A percentile compares a stretch with the other conserved stretches of the same genome.
Evolutionary conservation across 2,329 filamentous ascomycete species (phyloP).

Genomic region (Xylaria arbuscula): DNA sequence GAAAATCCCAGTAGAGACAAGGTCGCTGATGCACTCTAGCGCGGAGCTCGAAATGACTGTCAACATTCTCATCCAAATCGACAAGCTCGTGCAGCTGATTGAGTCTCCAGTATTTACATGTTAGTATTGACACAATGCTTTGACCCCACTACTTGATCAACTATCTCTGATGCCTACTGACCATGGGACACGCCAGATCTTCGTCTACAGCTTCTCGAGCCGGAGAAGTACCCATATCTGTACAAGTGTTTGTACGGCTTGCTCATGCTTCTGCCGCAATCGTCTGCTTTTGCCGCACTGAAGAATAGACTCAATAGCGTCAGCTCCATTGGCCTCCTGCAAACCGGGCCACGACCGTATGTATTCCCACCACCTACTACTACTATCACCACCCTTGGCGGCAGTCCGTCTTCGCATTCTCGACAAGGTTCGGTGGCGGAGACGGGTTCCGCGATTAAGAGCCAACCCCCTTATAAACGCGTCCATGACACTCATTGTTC

Average conservation of each 20-base stretch:
- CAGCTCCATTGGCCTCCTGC: slow-evolving; percentile 94
- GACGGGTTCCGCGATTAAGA: slow-evolving; percentile 47
- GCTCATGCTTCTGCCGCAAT: slow-evolving; percentile 97
- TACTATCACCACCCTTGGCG: slow-evolving; percentile 27
- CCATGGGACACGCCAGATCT: slow-evolving; percentile 71
- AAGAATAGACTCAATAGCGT: slow-evolving; percentile 98
- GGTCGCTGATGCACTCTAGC: slow-evolving; percentile 59
- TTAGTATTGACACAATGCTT: slow-evolving; percentile 58
- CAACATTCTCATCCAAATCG: slow-evolving; percentile 97
- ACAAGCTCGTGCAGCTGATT: slow-evolving; percentile 95
- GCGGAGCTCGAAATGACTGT: slow-evolving; percentile 99
- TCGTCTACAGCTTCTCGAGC: slow-evolving; percentile 92
- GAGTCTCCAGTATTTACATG: slow-evolving; percentile 98
- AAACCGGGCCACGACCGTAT: slow-evolving; percentile 82
- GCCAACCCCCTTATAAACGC: slow-evolving; percentile 46
- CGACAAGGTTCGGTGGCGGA: slow-evolving; percentile 52
- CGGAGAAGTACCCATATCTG: slow-evolving; percentile 91
- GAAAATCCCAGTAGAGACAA: not conserved
- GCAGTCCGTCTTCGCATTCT: slow-evolving; percentile 46
- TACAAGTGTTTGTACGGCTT: slow-evolving; percentile 98
- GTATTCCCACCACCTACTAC: slow-evolving; percentile 52
- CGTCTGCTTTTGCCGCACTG: slow-evolving; percentile 93
- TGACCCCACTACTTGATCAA: not conserved
- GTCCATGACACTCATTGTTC: slow-evolving; percentile 52
- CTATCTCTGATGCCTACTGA: slow-evolving; percentile 13